phyloP scores from a whole-genome alignment of 1,284 basidiomycete species.

The Papiliotrema terrestris region DNA sequence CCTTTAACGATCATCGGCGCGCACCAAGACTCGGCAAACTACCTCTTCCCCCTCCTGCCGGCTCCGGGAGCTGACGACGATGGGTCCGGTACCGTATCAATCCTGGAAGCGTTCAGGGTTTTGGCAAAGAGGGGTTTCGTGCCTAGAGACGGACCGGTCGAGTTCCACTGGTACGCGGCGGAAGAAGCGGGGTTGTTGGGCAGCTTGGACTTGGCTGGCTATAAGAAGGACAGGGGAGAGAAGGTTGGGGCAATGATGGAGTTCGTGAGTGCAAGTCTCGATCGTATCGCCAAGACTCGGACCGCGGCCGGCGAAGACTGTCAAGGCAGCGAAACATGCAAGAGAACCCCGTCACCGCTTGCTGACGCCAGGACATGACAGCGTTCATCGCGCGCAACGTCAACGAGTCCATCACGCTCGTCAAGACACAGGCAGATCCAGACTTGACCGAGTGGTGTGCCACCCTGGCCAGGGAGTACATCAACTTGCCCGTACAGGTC shows the following conservation, averaged over 20 bases:
- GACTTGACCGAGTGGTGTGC: constrained; percentile 23
- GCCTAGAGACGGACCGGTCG: constrained; percentile 39
- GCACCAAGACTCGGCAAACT: constrained; percentile 46
- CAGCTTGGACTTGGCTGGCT: constrained; percentile 35
- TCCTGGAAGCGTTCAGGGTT: constrained; percentile 48
- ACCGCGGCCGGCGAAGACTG: no score
- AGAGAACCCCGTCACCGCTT: background rate
- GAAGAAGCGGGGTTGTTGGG: constrained; percentile 50
- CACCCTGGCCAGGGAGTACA: constrained; percentile 20
- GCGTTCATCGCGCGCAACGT: constrained; percentile 18
- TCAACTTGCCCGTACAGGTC: constrained; percentile 9
- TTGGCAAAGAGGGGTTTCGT: constrained; percentile 25
- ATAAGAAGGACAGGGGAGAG: constrained; percentile 16
- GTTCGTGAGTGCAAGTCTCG: constrained; percentile 15
- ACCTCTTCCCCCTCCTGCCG: constrained; percentile 26
- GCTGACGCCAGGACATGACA: constrained; percentile 22
- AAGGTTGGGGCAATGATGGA: constrained; percentile 28
- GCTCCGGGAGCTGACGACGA: constrained; percentile 49
- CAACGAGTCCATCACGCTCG: constrained; percentile 14
- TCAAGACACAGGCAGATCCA: constrained; percentile 17
- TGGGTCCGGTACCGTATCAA: constrained; percentile 44
- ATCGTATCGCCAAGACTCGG: background rate
- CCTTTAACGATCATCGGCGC: constrained; percentile 46
- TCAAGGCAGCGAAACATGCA: no score
- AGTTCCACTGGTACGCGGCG: constrained; percentile 50